These are phyloP conservation scores for Wilcoxina mikolae DNA, from an alignment of 495 filamentous ascomycete species.

Conservation along the genomic window DNA sequence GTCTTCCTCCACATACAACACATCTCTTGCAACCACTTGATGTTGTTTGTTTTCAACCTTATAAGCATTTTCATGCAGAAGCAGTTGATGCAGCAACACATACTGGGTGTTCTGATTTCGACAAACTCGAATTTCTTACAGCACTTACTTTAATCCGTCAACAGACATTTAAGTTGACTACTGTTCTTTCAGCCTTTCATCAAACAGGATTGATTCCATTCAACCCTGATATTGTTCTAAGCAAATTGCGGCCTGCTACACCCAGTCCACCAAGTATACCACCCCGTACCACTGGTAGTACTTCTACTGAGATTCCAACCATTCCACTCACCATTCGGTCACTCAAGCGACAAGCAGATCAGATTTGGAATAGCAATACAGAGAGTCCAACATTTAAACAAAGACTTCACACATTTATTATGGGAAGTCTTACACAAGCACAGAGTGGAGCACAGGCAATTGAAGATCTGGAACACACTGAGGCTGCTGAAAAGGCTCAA, in stretches of 20 bases:
- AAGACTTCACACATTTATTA: neutral
- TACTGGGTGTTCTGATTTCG: slow-evolving; percentile 5
- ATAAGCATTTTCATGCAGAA: slow-evolving; percentile 15
- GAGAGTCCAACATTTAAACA: neutral
- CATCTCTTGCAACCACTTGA: slow-evolving; percentile 7
- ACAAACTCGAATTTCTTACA: slow-evolving; percentile 23
- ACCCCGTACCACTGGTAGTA: too few relatives aligned
- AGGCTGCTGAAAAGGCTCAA: neutral
- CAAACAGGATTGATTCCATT: slow-evolving; percentile 12
- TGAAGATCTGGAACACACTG: neutral
- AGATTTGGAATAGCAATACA: neutral
- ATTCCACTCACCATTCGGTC: neutral
- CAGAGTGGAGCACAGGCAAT: neutral
- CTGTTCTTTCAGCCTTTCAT: neutral
- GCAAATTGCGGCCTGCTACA: neutral
- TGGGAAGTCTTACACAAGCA: neutral
- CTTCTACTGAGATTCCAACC: neutral
- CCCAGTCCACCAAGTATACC: neutral
- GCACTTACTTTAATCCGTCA: slow-evolving; percentile 4
- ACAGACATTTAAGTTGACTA: slow-evolving; percentile 7
- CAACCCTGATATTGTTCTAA: slow-evolving; percentile 8
- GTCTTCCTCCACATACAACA: neutral
- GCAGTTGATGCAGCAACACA: slow-evolving; percentile 17
- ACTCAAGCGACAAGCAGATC: neutral
- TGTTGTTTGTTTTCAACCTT: slow-evolving; percentile 19